A percentile compares a stretch with the other conserved stretches of the same genome.
These are phyloP conservation scores for Fusarium longipes DNA, from an alignment of 2,329 filamentous ascomycete genomes.

Conservation along the genomic window DNA sequence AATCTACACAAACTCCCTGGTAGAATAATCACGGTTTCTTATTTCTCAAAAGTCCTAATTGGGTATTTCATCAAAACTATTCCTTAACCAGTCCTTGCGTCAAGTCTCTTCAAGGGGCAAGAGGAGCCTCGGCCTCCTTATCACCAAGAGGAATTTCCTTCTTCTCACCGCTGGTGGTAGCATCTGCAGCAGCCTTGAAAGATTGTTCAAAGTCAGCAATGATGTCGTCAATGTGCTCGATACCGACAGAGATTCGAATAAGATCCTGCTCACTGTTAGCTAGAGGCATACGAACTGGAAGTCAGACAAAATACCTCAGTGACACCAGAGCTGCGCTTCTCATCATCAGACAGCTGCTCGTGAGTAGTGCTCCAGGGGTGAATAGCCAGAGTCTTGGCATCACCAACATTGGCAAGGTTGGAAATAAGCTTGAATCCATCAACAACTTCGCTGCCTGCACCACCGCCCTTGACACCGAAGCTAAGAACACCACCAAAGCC, in stretches of 20 bases:
- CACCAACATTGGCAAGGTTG: conserved; percentile 95
- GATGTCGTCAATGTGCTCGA: conserved; percentile 97
- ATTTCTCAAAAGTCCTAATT: conserved; percentile 16
- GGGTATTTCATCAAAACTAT: conserved; percentile 33
- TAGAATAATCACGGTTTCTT: conserved; percentile 3
- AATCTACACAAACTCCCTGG: neutral
- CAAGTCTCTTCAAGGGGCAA: conserved; percentile 28
- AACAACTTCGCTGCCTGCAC: conserved; percentile 84
- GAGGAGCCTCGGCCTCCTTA: conserved; percentile 55
- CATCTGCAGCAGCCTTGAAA: conserved; percentile 71
- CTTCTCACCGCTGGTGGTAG: conserved; percentile 52
- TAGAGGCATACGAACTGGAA: neutral
- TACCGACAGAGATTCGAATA: conserved; percentile 94
- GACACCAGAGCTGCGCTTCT: conserved; percentile 83
- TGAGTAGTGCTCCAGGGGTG: conserved; percentile 97
- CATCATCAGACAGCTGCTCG: conserved; percentile 86
- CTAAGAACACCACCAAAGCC: conserved; percentile 92
- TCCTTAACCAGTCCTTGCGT: conserved; percentile 3
- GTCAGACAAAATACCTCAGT: conserved; percentile 67
- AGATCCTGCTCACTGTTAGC: conserved; percentile 68
- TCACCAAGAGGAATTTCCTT: conserved; percentile 34
- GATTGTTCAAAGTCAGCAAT: conserved; percentile 95
- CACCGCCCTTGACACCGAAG: conserved; percentile 92
- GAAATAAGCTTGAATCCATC: conserved; percentile 96
- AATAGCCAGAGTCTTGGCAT: conserved; percentile 94